A percentile compares a stretch with the other conserved stretches of the same genome.
Evolutionary conservation across 1,284 basidiomycete species (phyloP).

Genomic region (Moesziomyces globuligerus): DNA sequence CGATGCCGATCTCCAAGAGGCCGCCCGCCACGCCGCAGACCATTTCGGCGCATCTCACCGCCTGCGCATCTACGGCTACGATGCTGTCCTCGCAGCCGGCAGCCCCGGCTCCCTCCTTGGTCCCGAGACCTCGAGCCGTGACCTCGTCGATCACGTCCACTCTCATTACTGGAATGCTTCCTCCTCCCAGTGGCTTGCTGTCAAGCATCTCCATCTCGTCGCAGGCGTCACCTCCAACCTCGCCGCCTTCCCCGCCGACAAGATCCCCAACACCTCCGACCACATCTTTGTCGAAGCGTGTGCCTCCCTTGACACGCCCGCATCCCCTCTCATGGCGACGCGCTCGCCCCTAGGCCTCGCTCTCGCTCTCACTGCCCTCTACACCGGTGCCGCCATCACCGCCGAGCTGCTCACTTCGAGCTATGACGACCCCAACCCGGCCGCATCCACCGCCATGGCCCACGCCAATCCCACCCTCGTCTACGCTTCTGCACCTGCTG

Average conservation of each 20-base stretch:
- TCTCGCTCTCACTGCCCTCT: constrained; percentile 56
- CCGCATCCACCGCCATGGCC: constrained; percentile 18
- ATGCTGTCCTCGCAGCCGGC: constrained; percentile 38
- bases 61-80: constrained; percentile 38
- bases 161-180: constrained; percentile 52
- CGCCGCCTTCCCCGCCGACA: constrained; percentile 57
- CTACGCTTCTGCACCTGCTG: constrained; percentile 48
- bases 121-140: constrained; percentile 13
- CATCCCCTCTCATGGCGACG: constrained; percentile 42
- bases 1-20: constrained; percentile 29
- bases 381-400: constrained; percentile 59
- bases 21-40: constrained; percentile 3
- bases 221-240: constrained; percentile 59
- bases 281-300: constrained; percentile 50
- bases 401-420: constrained; percentile 34
- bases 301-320: constrained; percentile 10
- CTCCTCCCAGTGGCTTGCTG: constrained; percentile 45
- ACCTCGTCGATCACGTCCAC: constrained; percentile 33
- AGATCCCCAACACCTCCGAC: constrained; percentile 49
- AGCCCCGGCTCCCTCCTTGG: constrained; percentile 18
- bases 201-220: constrained; percentile 46
- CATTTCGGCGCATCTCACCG: constrained; percentile 36
- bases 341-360: constrained; percentile 47
- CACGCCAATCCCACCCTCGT: constrained; percentile 48
- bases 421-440: constrained; percentile 41